A percentile compares a stretch with the other conserved stretches of the same genome.
phyloP scores from a whole-genome alignment of 441 rosid genomes.

The Populus hybrid region DNA sequence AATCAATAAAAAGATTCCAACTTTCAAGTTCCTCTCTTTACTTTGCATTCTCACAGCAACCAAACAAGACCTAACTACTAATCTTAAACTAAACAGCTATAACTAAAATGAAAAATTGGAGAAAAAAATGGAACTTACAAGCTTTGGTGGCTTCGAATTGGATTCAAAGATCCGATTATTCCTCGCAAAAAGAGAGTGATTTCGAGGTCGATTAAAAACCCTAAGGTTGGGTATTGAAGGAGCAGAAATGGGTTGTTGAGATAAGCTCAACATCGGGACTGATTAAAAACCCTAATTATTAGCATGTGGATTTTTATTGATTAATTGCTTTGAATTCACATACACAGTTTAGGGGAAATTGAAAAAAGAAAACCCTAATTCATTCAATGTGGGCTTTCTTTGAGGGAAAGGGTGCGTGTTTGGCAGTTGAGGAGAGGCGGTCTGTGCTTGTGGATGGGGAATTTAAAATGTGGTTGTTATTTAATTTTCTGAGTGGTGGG shows the following conservation, averaged over 20 bases:
- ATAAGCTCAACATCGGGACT: conserved; percentile 66
- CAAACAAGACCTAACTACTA: too few relatives aligned
- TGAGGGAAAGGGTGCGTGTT: background rate
- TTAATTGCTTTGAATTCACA: background rate
- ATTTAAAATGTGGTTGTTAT: conserved; percentile 10
- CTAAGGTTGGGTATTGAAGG: conserved; percentile 44
- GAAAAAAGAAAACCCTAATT: background rate
- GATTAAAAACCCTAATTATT: conserved; percentile 22
- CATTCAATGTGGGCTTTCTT: background rate
- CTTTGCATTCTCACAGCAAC: too few relatives aligned
- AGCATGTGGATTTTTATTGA: conserved; percentile 23
- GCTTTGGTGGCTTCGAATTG: conserved; percentile 39
- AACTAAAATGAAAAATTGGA: too few relatives aligned
- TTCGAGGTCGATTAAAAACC: conserved; percentile 40
- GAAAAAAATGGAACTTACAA: conserved; percentile 34
- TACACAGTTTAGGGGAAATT: background rate
- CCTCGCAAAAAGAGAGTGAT: conserved; percentile 35
- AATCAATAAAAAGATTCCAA: too few relatives aligned
- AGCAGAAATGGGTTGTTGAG: conserved; percentile 44
- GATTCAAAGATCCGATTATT: conserved; percentile 41
- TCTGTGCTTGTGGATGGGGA: background rate
- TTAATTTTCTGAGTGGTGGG: conserved; percentile 2
- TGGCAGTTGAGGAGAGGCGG: background rate
- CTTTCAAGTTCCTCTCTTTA: too few relatives aligned
- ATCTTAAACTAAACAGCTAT: too few relatives aligned